phyloP scores from a whole-genome alignment of 768 basidiomycete species.

The Phylloporus sp. region DNA sequence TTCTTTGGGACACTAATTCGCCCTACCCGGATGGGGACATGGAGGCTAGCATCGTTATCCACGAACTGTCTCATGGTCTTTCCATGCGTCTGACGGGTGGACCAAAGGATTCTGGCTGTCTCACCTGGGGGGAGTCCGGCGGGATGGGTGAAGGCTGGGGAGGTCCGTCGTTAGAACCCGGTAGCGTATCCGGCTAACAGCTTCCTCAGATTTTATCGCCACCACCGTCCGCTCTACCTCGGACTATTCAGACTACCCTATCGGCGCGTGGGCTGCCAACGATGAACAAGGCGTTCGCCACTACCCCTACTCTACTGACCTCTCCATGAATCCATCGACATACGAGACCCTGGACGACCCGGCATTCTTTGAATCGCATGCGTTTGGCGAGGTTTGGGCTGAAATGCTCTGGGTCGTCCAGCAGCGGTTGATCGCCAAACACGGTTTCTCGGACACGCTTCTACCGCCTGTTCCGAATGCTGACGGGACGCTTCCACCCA shows the following conservation, averaged over 20 bases:
- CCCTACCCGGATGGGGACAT: conserved; percentile 94
- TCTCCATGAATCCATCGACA: conserved; percentile 78
- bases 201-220: conserved; percentile 66
- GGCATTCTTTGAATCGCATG: not conserved
- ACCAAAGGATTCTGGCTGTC: conserved; percentile 84
- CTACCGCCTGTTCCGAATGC: conserved; percentile 71
- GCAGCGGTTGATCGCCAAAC: conserved; percentile 68
- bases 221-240: conserved; percentile 76
- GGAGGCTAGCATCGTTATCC: conserved; percentile 94
- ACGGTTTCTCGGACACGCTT: conserved; percentile 71
- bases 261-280: conserved; percentile 96
- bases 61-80: conserved; percentile 82
- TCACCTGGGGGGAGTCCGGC: conserved; percentile 92
- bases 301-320: conserved; percentile 79
- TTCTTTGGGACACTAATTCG: conserved; percentile 85
- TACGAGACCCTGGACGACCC: conserved; percentile 91
- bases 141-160: conserved; percentile 99
- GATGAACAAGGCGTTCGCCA: conserved; percentile 71
- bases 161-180: conserved; percentile 32
- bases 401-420: conserved; percentile 81
- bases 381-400: conserved; percentile 94
- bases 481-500: conserved; percentile 58
- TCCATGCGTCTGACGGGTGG: conserved; percentile 94
- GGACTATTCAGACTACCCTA: conserved; percentile 73
- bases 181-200: not conserved